Conservation (phyloP, 306 rosid genomes). For the Quercus mongolica region DNA sequence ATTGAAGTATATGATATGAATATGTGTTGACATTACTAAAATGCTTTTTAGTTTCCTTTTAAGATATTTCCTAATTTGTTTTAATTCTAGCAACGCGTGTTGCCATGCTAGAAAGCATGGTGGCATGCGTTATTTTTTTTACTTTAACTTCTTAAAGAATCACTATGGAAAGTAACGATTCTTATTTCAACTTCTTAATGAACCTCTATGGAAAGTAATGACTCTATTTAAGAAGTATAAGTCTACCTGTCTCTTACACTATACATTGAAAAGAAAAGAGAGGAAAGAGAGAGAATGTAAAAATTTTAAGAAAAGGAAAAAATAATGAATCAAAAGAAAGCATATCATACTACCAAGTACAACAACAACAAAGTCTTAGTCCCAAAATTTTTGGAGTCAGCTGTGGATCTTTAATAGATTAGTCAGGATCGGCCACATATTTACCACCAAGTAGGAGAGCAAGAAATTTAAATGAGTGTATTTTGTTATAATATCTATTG, state of each 20-base stretch:
- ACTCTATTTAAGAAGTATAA: not conserved
- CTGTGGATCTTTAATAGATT: too few relatives aligned
- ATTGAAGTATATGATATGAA: not conserved
- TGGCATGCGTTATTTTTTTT: not conserved
- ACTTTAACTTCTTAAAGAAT: not conserved
- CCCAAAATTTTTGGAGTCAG: too few relatives aligned
- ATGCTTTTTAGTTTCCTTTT: not conserved
- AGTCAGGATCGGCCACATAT: too few relatives aligned
- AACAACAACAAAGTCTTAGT: too few relatives aligned
- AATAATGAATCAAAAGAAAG: too few relatives aligned
- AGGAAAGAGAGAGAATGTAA: too few relatives aligned
- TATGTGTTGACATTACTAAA: not conserved
- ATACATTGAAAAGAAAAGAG: not conserved
- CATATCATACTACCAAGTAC: too few relatives aligned
- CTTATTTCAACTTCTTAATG: not conserved
- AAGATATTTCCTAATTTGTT: not conserved
- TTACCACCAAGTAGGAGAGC: too few relatives aligned
- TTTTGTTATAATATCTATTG: not conserved
- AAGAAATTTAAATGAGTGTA: not conserved
- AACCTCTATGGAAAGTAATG: not conserved
- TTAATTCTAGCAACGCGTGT: not conserved
- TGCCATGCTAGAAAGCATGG: not conserved
- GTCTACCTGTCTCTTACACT: not conserved
- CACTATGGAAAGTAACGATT: not conserved
- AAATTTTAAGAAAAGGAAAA: too few relatives aligned